Base-by-base conservation (phyloP, 1,284 basidiomycete genomes). In the Ganoderma resinaceum region DNA sequence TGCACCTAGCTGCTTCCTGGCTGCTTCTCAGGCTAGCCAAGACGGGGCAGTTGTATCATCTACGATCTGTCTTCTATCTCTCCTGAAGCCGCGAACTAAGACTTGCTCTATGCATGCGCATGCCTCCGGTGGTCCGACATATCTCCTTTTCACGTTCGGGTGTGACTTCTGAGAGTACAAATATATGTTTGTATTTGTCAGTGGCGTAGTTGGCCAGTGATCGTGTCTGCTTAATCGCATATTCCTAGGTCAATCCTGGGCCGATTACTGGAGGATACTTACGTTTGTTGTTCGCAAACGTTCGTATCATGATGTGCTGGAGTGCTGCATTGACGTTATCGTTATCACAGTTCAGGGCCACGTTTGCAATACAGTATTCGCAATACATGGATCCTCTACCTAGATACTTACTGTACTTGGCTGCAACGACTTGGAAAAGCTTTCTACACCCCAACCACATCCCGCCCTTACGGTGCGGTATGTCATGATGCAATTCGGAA, bases 131-230 rank as follows among this genome's bases (percentile, higher is more conserved):
- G 26, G 53, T 5, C 26, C 53, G 35, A 58, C n/a, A 58, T 53
- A 20, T 38, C 20, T 18, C 31, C 43, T 26, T 57, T 12, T 6
- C 33, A 1, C 35, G 37, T 29, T 31, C 14, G 37, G 9, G 14
- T 12, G 11, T 38, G 37, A 38, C 37, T 9, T 6, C 35, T 6
- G 6, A 35, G 9, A 35, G 9, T 35, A 6, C 55, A n/a, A 49
- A 49, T 26, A 49, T 40, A n/a, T n/a, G n/a, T n/a, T n/a, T n/a
- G n/a, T n/a, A 57, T 52, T 64, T 20, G 52, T 38, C 37, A 73
- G 70, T 90, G 89, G 89, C 89, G 89, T 91, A 90, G 89, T 90
- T 91, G 89, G 89, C n/a, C n/a, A n/a, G n/a, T 90, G 89, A 89
- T 89, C 87, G 87, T 38, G 7, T 7, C 37, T 38, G 37, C 2